Conservation (phyloP, 768 basidiomycete species). For the Pseudohyphozyma bogoriensis region DNA sequence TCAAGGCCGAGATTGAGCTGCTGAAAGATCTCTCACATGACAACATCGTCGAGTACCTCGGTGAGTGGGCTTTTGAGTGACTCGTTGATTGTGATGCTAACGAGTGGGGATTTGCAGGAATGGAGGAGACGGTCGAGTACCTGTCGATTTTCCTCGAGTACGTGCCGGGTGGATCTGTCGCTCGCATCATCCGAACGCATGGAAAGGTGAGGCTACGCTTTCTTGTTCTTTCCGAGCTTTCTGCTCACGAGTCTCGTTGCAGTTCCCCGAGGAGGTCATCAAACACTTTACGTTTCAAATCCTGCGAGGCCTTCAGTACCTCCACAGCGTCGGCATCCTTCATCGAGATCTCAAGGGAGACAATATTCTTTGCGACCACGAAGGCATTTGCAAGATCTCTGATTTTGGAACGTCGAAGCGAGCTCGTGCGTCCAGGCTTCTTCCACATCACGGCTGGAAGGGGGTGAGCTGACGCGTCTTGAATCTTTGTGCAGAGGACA, state of each 20-base stretch:
- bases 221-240: too few relatives aligned
- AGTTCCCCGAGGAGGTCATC: constrained; percentile 78
- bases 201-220: constrained; percentile 45
- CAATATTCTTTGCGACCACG: constrained; percentile 89
- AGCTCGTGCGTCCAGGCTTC: constrained; percentile 40
- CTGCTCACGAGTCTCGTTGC: background rate
- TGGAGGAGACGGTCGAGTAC: constrained; percentile 34
- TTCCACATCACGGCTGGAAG: background rate
- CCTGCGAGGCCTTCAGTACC: constrained; percentile 77
- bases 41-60: constrained; percentile 94
- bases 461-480: background rate
- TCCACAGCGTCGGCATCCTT: constrained; percentile 82
- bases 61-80: constrained; percentile 36
- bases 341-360: constrained; percentile 97
- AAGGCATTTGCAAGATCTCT: constrained; percentile 90
- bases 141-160: constrained; percentile 84
- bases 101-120: constrained; percentile 2
- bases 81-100: background rate
- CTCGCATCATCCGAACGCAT: constrained; percentile 77
- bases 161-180: constrained; percentile 93
- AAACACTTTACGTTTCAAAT: constrained; percentile 90
- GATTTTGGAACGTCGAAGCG: constrained; percentile 99
- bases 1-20: constrained; percentile 92
- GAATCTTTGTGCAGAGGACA: constrained; percentile 50
- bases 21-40: constrained; percentile 94